phyloP scores from a whole-genome alignment of 1,284 basidiomycete species.

The Pseudozyma hubeiensis region DNA sequence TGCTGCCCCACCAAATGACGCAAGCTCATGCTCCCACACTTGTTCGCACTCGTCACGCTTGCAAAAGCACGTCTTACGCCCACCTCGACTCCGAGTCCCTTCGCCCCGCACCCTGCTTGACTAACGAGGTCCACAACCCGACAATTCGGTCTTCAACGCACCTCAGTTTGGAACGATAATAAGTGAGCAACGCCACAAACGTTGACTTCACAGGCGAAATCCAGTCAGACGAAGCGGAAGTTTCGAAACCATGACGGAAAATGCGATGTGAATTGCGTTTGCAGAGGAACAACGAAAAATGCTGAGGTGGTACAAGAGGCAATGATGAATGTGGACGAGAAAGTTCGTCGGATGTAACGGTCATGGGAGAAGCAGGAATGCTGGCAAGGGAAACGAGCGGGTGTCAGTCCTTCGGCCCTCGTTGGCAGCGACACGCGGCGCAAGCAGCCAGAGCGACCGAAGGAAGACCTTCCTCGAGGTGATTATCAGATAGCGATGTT shows the following conservation, averaged over 20 bases:
- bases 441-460: not conserved
- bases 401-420: not conserved
- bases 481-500: slow-evolving; percentile 50
- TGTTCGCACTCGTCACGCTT: too few relatives aligned
- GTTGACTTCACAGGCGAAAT: too few relatives aligned
- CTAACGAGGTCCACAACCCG: too few relatives aligned
- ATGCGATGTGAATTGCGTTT: slow-evolving; percentile 10
- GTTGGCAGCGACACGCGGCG: not conserved
- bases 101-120: too few relatives aligned
- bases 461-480: not conserved
- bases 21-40: too few relatives aligned
- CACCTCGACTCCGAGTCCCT: too few relatives aligned
- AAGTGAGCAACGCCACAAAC: too few relatives aligned
- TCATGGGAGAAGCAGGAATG: not conserved
- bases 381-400: not conserved
- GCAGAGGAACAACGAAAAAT: not conserved
- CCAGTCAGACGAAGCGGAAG: too few relatives aligned
- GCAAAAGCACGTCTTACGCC: too few relatives aligned
- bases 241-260: not conserved
- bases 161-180: too few relatives aligned
- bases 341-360: not conserved
- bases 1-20: too few relatives aligned
- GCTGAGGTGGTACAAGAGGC: not conserved
- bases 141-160: too few relatives aligned
- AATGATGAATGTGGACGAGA: not conserved